Percentiles rank a stretch among this genome's conserved stretches.
Conservation (phyloP, 179 eudicot species). For the Silene vulgaris region DNA sequence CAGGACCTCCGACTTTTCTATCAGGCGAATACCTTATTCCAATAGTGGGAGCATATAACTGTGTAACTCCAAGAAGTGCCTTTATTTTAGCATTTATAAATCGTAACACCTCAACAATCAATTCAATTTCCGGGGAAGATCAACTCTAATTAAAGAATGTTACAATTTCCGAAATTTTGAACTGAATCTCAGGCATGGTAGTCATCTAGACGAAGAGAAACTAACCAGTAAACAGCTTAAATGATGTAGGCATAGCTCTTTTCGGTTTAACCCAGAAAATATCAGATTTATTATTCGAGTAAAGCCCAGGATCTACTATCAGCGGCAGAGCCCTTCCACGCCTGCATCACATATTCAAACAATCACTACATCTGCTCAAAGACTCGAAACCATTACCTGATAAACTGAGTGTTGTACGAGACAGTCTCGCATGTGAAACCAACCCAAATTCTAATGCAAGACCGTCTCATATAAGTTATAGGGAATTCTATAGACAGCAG, state of each 20-base stretch:
- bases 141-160: background rate
- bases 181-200: background rate
- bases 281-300: constrained; percentile 51
- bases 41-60: too few species aligned
- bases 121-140: background rate
- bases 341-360: constrained; percentile 28
- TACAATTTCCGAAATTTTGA: background rate
- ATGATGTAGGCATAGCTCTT: constrained; percentile 70
- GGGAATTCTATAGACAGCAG: background rate
- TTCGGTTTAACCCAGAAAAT: constrained; percentile 51
- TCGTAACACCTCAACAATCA: too few species aligned
- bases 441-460: background rate
- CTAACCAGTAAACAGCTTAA: constrained; percentile 83
- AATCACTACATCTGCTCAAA: background rate
- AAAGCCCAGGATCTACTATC: constrained; percentile 85
- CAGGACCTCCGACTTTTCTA: too few species aligned
- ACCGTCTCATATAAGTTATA: background rate
- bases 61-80: too few species aligned
- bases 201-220: constrained; percentile 17
- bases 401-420: background rate
- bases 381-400: background rate
- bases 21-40: too few species aligned
- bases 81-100: too few species aligned
- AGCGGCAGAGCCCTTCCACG: constrained; percentile 43
- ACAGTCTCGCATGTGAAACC: too few species aligned